Base-by-base conservation (phyloP, 768 basidiomycete genomes). In the Phylloporus rhodoxanthus region DNA sequence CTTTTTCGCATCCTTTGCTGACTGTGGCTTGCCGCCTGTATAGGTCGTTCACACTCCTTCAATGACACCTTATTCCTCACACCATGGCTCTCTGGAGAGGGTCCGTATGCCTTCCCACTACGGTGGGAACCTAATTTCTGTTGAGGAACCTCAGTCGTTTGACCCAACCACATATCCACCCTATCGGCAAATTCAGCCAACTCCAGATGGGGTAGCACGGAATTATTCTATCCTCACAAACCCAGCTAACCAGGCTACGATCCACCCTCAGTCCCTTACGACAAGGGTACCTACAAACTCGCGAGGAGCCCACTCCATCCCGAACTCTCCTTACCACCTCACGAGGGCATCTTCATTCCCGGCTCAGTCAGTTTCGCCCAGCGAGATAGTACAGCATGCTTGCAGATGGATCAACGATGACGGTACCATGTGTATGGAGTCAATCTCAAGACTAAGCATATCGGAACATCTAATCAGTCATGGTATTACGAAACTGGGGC, bases 381-480 rank as follows among this genome's bases (percentile, higher is more conserved):
- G 8, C 11, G 17, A 41, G 5, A 11, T 2, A 13, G 9, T 25
- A 15, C 14, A 8, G 0, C 46, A 44, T 17, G 9, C 1, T 1
- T 63, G 63, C 17, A 4, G 25, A 2, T 65, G 61, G 61, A 1
- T 29, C 0, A 3, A 0, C 1, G 41, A 37, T 0, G 37, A 57
- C n/a, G 55, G 51, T 1, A 17, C 20, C 0, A 9, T 38, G 8
- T 62, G 60, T 28, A 17, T 20, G 0, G 30, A 0, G 1, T 15
- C 0, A 0, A 55, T 65, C 28, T 38, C 54, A 1, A 5, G 3
- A 6, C 0, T 8, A 17, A 9, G 0, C 0, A 10, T 55, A 14
- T 9, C 60, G 1, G 8, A 48, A 0, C 62, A 63, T n/a, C 57
- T 63, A 3, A 2, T 7, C 0, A 11, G 0, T 2, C 62, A 63